These are phyloP conservation scores for Metarhizium brunneum DNA, from an alignment of 2,329 filamentous ascomycete genomes.

Conservation along the genomic window DNA sequence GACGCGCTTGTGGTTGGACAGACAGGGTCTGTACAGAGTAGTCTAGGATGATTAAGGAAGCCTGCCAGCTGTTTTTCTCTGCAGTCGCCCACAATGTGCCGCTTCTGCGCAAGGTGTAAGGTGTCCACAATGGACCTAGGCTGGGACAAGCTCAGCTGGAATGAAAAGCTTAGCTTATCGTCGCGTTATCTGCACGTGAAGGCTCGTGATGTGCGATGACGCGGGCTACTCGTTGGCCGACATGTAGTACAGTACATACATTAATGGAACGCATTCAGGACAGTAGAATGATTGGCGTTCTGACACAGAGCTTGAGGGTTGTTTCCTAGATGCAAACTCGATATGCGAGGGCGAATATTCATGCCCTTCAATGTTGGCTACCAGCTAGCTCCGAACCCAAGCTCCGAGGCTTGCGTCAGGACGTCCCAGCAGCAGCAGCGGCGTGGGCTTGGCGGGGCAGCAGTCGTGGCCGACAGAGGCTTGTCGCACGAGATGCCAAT, in stretches of 20 bases:
- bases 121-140: not conserved
- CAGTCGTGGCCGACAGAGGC: not conserved
- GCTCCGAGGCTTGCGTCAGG: too few relatives aligned
- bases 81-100: not conserved
- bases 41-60: not conserved
- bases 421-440: too few relatives aligned
- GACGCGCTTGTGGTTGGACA: conserved; percentile 7
- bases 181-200: not conserved
- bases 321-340: too few relatives aligned
- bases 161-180: not conserved
- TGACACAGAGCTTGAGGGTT: too few relatives aligned
- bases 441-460: not conserved
- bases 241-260: too few relatives aligned
- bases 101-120: not conserved
- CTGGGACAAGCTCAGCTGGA: not conserved
- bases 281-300: too few relatives aligned
- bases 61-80: not conserved
- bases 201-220: too few relatives aligned
- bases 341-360: too few relatives aligned
- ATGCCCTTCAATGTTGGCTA: too few relatives aligned
- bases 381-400: too few relatives aligned
- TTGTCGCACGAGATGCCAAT: not conserved
- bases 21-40: not conserved
- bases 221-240: too few relatives aligned
- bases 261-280: too few relatives aligned